Evolutionary conservation across 495 filamentous ascomycete species (phyloP).

Genomic region (Penicillium fimorum): DNA sequence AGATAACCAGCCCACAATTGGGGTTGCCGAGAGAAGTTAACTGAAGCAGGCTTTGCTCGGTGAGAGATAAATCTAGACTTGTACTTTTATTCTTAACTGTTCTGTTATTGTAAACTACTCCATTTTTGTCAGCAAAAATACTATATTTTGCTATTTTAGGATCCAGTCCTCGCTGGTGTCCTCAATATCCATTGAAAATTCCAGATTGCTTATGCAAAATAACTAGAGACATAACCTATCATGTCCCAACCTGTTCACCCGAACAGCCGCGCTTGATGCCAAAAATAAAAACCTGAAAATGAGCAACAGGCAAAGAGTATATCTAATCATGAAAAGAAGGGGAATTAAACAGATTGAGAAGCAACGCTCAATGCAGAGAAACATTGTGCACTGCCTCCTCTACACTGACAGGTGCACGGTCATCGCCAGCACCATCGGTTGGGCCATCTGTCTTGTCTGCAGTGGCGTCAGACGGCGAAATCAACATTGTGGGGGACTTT

Average conservation of each 20-base stretch:
- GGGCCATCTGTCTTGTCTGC: neutral
- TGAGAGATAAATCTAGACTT: neutral
- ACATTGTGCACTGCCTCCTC: constrained; percentile 45
- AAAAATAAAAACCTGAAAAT: neutral
- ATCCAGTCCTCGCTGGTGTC: neutral
- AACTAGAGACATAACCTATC: constrained; percentile 2
- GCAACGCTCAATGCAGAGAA: constrained; percentile 24
- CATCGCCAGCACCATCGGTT: neutral
- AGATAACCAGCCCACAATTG: neutral
- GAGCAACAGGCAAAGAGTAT: constrained; percentile 4
- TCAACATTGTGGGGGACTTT: constrained; percentile 25
- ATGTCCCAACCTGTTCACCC: neutral
- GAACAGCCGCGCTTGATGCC: constrained; percentile 4
- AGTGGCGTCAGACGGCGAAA: constrained; percentile 10
- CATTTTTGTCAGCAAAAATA: constrained; percentile 3
- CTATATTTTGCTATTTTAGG: neutral
- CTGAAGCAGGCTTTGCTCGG: neutral
- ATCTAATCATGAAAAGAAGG: neutral
- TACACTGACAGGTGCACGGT: constrained; percentile 27
- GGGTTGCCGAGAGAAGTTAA: neutral
- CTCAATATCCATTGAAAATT: neutral
- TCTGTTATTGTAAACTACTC: constrained; percentile 14
- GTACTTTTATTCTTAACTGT: constrained; percentile 4
- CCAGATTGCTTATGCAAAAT: neutral
- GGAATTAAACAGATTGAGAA: neutral